Evolutionary conservation across 2,329 filamentous ascomycete genomes (phyloP).

Genomic region (Pseudopithomyces maydicus): DNA sequence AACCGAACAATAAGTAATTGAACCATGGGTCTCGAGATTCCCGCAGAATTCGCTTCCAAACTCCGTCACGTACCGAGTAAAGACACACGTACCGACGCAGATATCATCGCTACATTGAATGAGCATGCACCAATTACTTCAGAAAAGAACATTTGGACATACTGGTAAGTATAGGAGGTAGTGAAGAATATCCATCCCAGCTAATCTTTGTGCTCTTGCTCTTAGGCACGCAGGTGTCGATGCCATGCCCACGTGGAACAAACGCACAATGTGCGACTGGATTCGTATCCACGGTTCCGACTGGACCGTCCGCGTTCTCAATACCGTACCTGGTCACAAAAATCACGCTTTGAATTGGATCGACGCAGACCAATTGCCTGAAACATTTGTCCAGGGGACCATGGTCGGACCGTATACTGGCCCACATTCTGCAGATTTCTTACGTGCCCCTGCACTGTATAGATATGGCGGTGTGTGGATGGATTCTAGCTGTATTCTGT

Average conservation of each 20-base stretch:
- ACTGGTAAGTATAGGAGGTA: conserved; percentile 18
- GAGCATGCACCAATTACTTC: conserved; percentile 34
- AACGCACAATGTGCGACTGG: conserved; percentile 50
- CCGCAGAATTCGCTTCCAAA: conserved; percentile 19
- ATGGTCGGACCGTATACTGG: conserved; percentile 53
- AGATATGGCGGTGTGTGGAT: conserved; percentile 49
- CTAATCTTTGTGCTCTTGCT: too few relatives aligned
- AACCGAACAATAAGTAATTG: too few relatives aligned
- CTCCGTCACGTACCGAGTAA: conserved; percentile 19
- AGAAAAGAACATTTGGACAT: conserved; percentile 50
- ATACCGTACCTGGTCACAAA: conserved; percentile 43
- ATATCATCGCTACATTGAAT: conserved; percentile 23
- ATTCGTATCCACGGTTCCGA: conserved; percentile 44
- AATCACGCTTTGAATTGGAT: conserved; percentile 49
- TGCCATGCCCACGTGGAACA: conserved; percentile 46
- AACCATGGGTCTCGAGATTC: conserved; percentile 8
- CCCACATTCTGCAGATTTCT: conserved; percentile 54
- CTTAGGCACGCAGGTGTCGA: conserved; percentile 41
- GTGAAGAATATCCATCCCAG: too few relatives aligned
- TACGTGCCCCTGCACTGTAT: conserved; percentile 51
- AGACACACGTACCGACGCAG: conserved; percentile 23
- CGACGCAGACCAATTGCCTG: conserved; percentile 36
- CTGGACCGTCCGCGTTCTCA: conserved; percentile 51
- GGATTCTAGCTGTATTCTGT: conserved; percentile 49
- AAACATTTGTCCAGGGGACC: conserved; percentile 48